Base-by-base conservation (phyloP, 2,329 filamentous ascomycete species). In the Corinectria fuckeliana region DNA sequence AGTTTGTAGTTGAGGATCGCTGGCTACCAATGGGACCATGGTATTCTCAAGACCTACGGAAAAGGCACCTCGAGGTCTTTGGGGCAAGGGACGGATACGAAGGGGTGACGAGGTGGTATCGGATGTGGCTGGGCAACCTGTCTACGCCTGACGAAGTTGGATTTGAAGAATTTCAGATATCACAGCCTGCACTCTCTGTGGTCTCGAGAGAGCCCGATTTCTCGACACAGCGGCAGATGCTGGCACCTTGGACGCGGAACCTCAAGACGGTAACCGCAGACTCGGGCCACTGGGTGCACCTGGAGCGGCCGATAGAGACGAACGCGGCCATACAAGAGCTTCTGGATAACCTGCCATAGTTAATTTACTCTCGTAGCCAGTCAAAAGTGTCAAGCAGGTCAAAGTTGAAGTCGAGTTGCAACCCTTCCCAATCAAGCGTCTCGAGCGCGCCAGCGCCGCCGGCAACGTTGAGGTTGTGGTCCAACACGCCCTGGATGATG, bases 401-500 rank as follows among this genome's bases (percentile, higher is more conserved):
- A 56, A 82, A 81, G 55, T 79, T 80, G 53, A 82, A 82, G 18
- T 72, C 70, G 21, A 68, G 55, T 30, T 67, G 71, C 38, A 68
- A 74, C 66, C 62, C 36, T 30, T 77, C 77, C 72, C 78, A 78
- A 16, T 77, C 72, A 3, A 75, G 67, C 1, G 66, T 62, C 13
- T 70, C 67, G 11, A 71, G 34, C 23, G 42, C 42, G 1, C 68
- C 69, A 6, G 60, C 64, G 1, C 61, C 67, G 6, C 61, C 59
- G n/a, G 63, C 53, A 2, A 69, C 71, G 59, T 83, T 82, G 10
- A 84, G 72, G 3, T 80, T 76, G 45, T 82, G 78, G 34, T 84
- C 81, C 9, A 84, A 72, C 1, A 84, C 82, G 13, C 76, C 78
- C 52, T 81, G 78, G 42, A 85, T 82, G n/a, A 83, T 75, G 3